A percentile compares a stretch with the other conserved stretches of the same genome.
Evolutionary conservation across 495 filamentous ascomycete species (phyloP).

Genomic region (Penicillium antarcticum): DNA sequence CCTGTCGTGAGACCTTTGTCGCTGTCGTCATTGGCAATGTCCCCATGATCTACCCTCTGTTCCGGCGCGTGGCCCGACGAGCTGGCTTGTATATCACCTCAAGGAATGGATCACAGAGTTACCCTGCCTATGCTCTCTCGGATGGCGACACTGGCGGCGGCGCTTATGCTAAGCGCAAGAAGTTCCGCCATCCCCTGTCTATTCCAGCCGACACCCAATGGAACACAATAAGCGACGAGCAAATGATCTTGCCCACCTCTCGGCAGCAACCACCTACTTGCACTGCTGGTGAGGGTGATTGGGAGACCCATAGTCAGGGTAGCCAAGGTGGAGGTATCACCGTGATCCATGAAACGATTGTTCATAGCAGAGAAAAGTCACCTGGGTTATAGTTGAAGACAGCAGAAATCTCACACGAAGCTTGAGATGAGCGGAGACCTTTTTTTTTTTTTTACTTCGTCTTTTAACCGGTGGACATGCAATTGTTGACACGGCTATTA

Average conservation of each 20-base stretch:
- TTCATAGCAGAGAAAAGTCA: conserved; percentile 23
- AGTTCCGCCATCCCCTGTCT: conserved; percentile 38
- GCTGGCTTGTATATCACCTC: conserved; percentile 29
- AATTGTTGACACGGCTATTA: neutral
- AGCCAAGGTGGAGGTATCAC: conserved; percentile 26
- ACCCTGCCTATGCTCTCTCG: conserved; percentile 28
- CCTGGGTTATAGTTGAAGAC: neutral
- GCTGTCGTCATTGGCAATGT: conserved; percentile 57
- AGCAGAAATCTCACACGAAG: neutral
- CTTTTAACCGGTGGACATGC: neutral
- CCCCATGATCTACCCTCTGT: conserved; percentile 57
- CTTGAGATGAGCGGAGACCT: neutral
- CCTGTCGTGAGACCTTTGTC: conserved; percentile 61
- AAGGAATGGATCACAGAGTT: conserved; percentile 10
- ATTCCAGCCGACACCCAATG: conserved; percentile 36
- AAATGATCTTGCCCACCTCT: conserved; percentile 32
- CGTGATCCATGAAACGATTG: conserved; percentile 28
- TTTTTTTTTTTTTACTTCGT: neutral
- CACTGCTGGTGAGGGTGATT: conserved; percentile 19
- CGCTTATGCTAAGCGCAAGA: conserved; percentile 24
- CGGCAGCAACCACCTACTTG: conserved; percentile 27
- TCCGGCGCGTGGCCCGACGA: conserved; percentile 35
- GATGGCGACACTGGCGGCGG: conserved; percentile 16
- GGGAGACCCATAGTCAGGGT: conserved; percentile 23
- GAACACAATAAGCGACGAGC: conserved; percentile 39